Evolutionary conservation across 768 basidiomycete species (phyloP), one percentile per base, ranked within the genome.

Genomic region (Russula sp.): DNA sequence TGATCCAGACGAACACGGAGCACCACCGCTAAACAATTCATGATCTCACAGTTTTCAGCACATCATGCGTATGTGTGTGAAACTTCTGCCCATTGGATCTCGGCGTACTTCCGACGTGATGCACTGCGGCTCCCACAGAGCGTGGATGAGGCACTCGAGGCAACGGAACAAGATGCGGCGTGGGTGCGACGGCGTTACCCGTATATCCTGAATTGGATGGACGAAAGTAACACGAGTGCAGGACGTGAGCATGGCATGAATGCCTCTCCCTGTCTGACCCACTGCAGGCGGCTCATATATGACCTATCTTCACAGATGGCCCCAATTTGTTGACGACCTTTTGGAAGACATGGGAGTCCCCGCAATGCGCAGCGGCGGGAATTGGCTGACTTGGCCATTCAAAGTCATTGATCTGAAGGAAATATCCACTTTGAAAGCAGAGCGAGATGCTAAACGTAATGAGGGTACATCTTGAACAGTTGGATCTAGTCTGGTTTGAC

Each of bases 311-410:
- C 61, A n/a, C 65, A 86, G 85, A 31, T 87, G 85, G 84, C 84
- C 85, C 0, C 87, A 87, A 68, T 70, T 77, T 4, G 73, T 78
- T 0, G 86, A 87, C 60, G 78, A 82, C 4, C 71, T 87, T 4
- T 70, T 87, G 50, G 81, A 81, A 4, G 86, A 87, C 63, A 83
- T 88, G 83, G 74, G 76, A n/a, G 67, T 87, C 22, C 76, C 65
- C 0, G 79, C 64, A 31, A 73, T 77, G 75, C 75, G 86, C 6
- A 84, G 81, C 39, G 84, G 86, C 2, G 84, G 86, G 16, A 85
- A 82, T 64, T 86, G 84, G 82, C 65, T 86, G 4, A 87, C 80
- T 10, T 88, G 86, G 85, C 76, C 80, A 0, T 85, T 88, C 76
- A 79, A 78, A 62, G 75, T 78, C 9, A 75, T 85, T 37, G 75